These are phyloP conservation scores for Smallanthus sonchifolius DNA, from an alignment of 129 eudicot species.

Conservation along the genomic window DNA sequence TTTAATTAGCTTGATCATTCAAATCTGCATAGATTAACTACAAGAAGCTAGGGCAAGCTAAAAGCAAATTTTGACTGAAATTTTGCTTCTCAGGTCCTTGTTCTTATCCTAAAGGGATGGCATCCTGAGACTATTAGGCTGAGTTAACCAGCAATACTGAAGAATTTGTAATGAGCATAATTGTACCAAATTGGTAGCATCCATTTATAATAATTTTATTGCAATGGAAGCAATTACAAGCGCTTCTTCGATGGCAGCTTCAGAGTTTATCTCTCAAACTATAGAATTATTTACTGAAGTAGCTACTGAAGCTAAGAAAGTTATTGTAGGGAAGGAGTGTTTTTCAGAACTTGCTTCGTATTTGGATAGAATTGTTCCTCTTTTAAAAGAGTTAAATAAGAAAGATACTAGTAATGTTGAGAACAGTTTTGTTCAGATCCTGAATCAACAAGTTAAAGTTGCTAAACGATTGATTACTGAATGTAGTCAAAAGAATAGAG, in stretches of 20 bases:
- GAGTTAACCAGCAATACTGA: conserved; percentile 5
- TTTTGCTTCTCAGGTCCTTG: conserved; percentile 16
- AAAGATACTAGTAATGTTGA: conserved; percentile 26
- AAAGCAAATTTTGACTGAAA: conserved; percentile 17
- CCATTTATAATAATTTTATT: conserved; percentile 10
- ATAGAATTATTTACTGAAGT: conserved; percentile 42
- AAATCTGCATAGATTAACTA: not conserved
- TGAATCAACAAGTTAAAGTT: conserved; percentile 40
- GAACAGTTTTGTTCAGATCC: conserved; percentile 29
- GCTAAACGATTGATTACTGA: conserved; percentile 43
- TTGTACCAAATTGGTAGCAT: conserved; percentile 14
- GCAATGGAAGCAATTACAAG: conserved; percentile 32
- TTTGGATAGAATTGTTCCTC: conserved; percentile 41
- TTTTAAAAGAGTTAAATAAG: conserved; percentile 43
- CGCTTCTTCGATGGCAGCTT: conserved; percentile 31
- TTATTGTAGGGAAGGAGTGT: conserved; percentile 36
- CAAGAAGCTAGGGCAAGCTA: no score
- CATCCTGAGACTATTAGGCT: not conserved
- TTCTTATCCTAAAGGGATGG: not conserved
- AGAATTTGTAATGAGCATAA: conserved; percentile 6
- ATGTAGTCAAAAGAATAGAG: conserved; percentile 49
- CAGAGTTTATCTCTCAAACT: conserved; percentile 35
- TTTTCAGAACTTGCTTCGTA: conserved; percentile 46
- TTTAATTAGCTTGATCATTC: conserved; percentile 1
- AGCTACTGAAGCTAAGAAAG: conserved; percentile 31